Conservation (phyloP, 1,284 basidiomycete genomes). For the Heterobasidion parviporum region DNA sequence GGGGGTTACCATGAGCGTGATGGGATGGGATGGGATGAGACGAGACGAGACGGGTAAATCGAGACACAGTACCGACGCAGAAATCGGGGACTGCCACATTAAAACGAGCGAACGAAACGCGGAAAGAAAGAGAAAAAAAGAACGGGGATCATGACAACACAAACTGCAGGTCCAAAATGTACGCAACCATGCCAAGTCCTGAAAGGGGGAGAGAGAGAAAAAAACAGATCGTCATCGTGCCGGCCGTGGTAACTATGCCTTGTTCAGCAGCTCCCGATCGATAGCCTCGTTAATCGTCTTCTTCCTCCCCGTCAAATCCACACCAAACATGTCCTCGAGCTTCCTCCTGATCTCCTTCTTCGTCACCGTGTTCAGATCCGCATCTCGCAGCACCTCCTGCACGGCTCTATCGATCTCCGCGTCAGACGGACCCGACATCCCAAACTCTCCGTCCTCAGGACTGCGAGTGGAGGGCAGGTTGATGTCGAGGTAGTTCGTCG, state of each 20-base stretch:
- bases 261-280: slow-evolving; percentile 47
- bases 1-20: neutral
- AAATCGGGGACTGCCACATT: neutral
- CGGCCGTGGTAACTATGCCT: slow-evolving; percentile 12
- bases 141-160: neutral
- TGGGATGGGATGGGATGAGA: neutral
- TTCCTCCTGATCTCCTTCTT: slow-evolving; percentile 82
- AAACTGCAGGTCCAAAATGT: neutral
- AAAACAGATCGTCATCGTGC: neutral
- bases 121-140: neutral
- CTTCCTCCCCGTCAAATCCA: slow-evolving; percentile 63
- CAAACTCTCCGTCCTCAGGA: slow-evolving; percentile 30
- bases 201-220: neutral
- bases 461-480: slow-evolving; percentile 46
- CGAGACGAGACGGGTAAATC: neutral
- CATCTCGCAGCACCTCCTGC: slow-evolving; percentile 59
- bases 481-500: slow-evolving; percentile 69
- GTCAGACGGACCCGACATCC: slow-evolving; percentile 48
- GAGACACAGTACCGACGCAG: neutral
- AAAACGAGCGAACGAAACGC: neutral
- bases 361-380: slow-evolving; percentile 83
- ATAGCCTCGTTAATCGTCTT: slow-evolving; percentile 63
- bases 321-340: slow-evolving; percentile 72
- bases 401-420: slow-evolving; percentile 68
- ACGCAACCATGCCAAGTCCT: neutral